Evolutionary conservation across 495 filamentous ascomycete species (phyloP).

Genomic region (Pyrenula aspistea): DNA sequence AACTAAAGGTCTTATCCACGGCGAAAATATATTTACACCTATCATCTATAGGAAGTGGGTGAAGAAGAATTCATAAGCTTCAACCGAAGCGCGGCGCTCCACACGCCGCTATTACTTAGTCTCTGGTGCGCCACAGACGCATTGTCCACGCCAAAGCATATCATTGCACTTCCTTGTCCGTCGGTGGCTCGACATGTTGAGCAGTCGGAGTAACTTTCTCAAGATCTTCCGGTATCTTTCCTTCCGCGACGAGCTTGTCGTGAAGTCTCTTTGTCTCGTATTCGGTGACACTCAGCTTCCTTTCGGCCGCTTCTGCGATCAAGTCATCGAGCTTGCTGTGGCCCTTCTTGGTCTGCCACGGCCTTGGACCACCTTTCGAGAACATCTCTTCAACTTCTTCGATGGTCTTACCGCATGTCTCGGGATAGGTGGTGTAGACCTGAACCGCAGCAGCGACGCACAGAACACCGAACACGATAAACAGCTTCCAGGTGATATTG

Average conservation of each 20-base stretch:
- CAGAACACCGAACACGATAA: constrained; percentile 54
- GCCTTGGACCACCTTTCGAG: constrained; percentile 31
- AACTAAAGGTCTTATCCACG: not conserved
- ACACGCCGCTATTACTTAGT: not conserved
- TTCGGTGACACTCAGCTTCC: constrained; percentile 1
- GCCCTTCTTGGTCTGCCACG: constrained; percentile 51
- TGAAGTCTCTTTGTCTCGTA: not conserved
- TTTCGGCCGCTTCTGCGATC: constrained; percentile 4
- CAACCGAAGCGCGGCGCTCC: not conserved
- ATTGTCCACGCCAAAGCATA: no score
- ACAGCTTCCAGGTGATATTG: constrained; percentile 49
- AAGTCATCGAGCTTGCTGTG: constrained; percentile 7
- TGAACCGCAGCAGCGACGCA: constrained; percentile 38
- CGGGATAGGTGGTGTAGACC: constrained; percentile 37
- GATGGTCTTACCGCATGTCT: constrained; percentile 38
- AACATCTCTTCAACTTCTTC: constrained; percentile 46
- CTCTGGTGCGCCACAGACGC: no score
- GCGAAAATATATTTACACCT: not conserved
- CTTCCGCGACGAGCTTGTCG: not conserved
- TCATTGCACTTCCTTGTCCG: not conserved
- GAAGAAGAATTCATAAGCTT: not conserved
- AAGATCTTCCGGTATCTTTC: not conserved
- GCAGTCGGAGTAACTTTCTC: not conserved
- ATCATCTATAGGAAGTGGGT: no score
- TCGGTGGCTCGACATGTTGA: not conserved